A percentile compares a stretch with the other conserved stretches of the same genome.
These are phyloP conservation scores for Kuraishia molischiana DNA, from an alignment of 805 yeast species.

Conservation along the genomic window DNA sequence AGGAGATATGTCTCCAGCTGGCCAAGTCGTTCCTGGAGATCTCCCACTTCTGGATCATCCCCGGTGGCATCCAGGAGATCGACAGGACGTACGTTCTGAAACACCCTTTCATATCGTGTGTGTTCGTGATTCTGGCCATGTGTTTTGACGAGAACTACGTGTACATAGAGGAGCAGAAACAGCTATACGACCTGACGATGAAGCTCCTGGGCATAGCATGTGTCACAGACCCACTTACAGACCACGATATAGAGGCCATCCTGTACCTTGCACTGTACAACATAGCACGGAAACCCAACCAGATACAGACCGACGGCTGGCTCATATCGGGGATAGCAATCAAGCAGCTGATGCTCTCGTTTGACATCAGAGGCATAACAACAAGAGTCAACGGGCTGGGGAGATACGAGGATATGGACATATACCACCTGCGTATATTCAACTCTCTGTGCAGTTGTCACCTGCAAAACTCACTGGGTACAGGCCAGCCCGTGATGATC, in stretches of 20 bases:
- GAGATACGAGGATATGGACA: conserved; percentile 18
- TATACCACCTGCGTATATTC: conserved; percentile 45
- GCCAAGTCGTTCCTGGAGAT: conserved; percentile 38
- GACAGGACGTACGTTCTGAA: conserved; percentile 32
- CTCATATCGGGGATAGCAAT: conserved; percentile 41
- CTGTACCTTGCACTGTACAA: conserved; percentile 44
- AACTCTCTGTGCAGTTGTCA: conserved; percentile 43
- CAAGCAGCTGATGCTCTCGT: conserved; percentile 35
- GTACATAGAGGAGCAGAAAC: conserved; percentile 36
- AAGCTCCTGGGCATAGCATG: conserved; percentile 37
- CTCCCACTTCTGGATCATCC: conserved; percentile 54
- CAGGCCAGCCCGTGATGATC: conserved; percentile 34
- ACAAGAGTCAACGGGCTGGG: conserved; percentile 20
- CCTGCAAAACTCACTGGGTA: conserved; percentile 39
- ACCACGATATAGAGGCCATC: conserved; percentile 53
- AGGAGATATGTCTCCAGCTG: conserved; percentile 30
- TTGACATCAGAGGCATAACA: conserved; percentile 32
- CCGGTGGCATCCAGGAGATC: conserved; percentile 46
- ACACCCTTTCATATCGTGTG: conserved; percentile 47
- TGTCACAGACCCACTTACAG: conserved; percentile 41
- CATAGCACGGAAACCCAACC: conserved; percentile 43
- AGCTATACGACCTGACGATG: conserved; percentile 37
- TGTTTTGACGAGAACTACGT: conserved; percentile 43
- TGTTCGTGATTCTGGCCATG: conserved; percentile 44
- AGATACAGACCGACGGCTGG: conserved; percentile 43